These are phyloP conservation scores for Cryptococcus sp. DNA, from an alignment of 1,284 basidiomycete genomes.

Conservation along the genomic window DNA sequence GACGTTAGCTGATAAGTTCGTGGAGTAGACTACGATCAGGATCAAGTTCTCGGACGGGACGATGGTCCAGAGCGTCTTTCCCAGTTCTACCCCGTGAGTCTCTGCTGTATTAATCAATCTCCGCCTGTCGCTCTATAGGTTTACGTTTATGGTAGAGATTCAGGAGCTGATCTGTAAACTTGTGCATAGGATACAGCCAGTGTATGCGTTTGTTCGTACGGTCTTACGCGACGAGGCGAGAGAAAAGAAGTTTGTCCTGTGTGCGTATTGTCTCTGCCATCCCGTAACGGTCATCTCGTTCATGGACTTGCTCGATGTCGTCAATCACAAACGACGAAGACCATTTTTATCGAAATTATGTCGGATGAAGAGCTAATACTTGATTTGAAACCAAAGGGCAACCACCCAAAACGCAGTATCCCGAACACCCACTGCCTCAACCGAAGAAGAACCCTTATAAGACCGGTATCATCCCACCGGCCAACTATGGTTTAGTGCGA, in stretches of 20 bases:
- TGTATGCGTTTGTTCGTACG: slow-evolving; percentile 50
- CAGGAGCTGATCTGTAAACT: not conserved
- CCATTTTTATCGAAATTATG: not conserved
- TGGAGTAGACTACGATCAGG: slow-evolving; percentile 45
- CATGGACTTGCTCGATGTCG: not conserved
- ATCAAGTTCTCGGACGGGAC: slow-evolving; percentile 51
- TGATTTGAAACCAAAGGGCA: slow-evolving; percentile 36
- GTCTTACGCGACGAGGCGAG: slow-evolving; percentile 30
- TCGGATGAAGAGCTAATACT: not conserved
- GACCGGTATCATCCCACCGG: slow-evolving; percentile 34
- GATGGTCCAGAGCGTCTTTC: slow-evolving; percentile 48
- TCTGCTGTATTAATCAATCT: not conserved
- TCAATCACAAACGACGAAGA: no score
- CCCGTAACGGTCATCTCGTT: not conserved
- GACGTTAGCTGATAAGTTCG: not conserved
- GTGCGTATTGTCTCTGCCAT: slow-evolving; percentile 20
- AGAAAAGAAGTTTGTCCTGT: slow-evolving; percentile 46
- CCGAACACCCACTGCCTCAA: slow-evolving; percentile 35
- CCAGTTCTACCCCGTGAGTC: slow-evolving; percentile 44
- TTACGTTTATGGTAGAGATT: not conserved
- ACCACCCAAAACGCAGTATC: slow-evolving; percentile 47
- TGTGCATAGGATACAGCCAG: slow-evolving; percentile 46
- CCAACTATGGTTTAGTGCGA: slow-evolving; percentile 39
- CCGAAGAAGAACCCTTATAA: slow-evolving; percentile 16
- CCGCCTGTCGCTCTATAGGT: slow-evolving; percentile 3